A percentile compares a stretch with the other conserved stretches of the same genome.
phyloP scores from a whole-genome alignment of 1,139 yeast species.

The Taphrina flavorubra region DNA sequence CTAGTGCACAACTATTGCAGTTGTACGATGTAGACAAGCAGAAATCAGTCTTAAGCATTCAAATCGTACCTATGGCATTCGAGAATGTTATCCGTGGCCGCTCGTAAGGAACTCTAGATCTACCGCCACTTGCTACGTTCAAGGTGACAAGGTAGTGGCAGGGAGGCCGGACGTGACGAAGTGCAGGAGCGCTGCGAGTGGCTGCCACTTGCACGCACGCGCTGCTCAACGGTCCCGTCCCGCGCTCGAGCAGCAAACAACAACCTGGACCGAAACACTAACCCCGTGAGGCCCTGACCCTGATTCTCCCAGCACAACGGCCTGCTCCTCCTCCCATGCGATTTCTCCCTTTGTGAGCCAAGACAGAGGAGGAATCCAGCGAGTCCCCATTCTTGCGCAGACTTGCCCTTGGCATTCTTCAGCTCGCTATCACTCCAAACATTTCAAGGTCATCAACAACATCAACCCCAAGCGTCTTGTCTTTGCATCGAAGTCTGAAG shows the following conservation, averaged over 20 bases:
- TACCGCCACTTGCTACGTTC: no score
- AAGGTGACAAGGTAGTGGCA: no score
- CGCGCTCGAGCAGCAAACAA: not conserved
- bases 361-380: no score
- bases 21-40: no score
- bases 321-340: not conserved
- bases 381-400: not conserved
- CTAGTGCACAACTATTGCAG: no score
- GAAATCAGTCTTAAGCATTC: no score
- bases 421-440: not conserved
- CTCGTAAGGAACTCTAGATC: no score
- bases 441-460: not conserved
- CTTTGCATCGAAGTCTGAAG: no score
- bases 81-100: no score
- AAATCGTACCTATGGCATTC: no score
- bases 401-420: not conserved
- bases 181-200: not conserved
- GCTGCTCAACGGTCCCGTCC: not conserved
- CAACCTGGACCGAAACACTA: not conserved
- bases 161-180: no score
- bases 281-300: slow-evolving; percentile 4
- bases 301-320: not conserved
- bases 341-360: not conserved
- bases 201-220: not conserved
- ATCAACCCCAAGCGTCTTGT: not conserved